Evolutionary conservation across 2,329 filamentous ascomycete genomes (phyloP), one percentile per base, ranked within the genome.

Genomic region (Apiospora hydei): DNA sequence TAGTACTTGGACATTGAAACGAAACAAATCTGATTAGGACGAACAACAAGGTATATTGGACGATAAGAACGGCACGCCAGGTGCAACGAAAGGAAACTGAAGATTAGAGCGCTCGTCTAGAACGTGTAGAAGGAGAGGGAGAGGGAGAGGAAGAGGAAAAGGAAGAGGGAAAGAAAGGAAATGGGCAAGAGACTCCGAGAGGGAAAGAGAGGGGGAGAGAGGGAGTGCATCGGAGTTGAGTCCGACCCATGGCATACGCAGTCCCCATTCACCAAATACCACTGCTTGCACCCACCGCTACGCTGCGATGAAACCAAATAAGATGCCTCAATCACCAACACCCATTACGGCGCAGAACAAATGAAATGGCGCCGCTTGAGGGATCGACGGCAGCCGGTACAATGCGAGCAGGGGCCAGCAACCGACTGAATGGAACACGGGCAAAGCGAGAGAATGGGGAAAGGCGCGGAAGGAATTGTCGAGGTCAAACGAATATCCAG

Each of bases 1-100:
- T 84, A 84, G 46, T 76, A 57, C 69, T 80, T 82, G 16, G 80
- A 74, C 83, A 83, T 81, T 76, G 72, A 72, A 74, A 66, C 71
- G 68, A 71, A 73, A 70, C 24, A 64, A 41, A 64, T 64, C 8
- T 24, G 57, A 70, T 69, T 44, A 71, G 69, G 74, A 38, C 24
- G 67, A 53, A 16, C 67, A 72, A 70, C 66, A 64, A 26, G n/a
- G 41, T 30, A 21, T 68, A 47, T 47, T 18, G 66, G 41, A 68
- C 24, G 26, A 68, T 30, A 68, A 68, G 47, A 41, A 69, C 71
- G 34, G 77, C 78, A 80, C 78, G 71, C 77, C 80, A 49, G 79
- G 79, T 78, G 80, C 78, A 73, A 51, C 41, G 73, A 14, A 72
- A 46, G n/a, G 57, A 73, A 72, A 49, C 46, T 71, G 41, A 66